phyloP scores from a whole-genome alignment of 768 basidiomycete species.

The Phylloporus arenicola region DNA sequence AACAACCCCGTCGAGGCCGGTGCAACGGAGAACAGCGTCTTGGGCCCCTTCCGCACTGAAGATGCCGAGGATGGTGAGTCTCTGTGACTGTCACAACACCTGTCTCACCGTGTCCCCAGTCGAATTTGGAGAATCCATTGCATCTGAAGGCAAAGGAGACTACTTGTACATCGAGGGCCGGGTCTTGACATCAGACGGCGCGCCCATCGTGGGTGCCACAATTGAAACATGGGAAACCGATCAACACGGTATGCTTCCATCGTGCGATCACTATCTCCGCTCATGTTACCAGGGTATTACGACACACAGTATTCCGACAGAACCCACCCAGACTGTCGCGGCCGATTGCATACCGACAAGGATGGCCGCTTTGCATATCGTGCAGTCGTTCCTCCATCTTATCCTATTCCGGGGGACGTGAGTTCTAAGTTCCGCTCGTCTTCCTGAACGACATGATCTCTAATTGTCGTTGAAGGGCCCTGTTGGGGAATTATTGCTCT shows the following conservation, averaged over 20 bases:
- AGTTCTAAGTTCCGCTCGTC: conserved; percentile 10
- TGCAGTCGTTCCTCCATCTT: conserved; percentile 62
- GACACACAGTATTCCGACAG: conserved; percentile 52
- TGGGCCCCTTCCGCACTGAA: conserved; percentile 80
- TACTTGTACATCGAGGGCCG: conserved; percentile 78
- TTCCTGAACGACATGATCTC: conserved; percentile 1
- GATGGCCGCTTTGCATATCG: conserved; percentile 69
- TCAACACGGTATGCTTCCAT: conserved; percentile 38
- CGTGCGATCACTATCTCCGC: conserved; percentile 30
- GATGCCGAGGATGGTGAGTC: conserved; percentile 66
- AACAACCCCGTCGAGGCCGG: conserved; percentile 61
- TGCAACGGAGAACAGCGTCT: conserved; percentile 69
- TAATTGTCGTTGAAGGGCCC: conserved; percentile 46
- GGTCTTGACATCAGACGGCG: conserved; percentile 52
- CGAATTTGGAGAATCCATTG: conserved; percentile 65
- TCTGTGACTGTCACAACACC: background rate
- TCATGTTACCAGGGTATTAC: conserved; percentile 23
- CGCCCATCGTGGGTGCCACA: conserved; percentile 56
- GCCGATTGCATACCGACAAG: conserved; percentile 50
- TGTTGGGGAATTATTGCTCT: conserved; percentile 55
- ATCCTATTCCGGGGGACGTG: conserved; percentile 72
- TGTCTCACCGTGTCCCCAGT: conserved; percentile 36
- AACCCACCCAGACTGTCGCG: conserved; percentile 64
- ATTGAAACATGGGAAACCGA: conserved; percentile 89
- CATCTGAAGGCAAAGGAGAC: conserved; percentile 82